Percentiles rank a stretch among this genome's conserved stretches.
phyloP scores from a whole-genome alignment of 1,284 basidiomycete genomes.

The Somion occarium region DNA sequence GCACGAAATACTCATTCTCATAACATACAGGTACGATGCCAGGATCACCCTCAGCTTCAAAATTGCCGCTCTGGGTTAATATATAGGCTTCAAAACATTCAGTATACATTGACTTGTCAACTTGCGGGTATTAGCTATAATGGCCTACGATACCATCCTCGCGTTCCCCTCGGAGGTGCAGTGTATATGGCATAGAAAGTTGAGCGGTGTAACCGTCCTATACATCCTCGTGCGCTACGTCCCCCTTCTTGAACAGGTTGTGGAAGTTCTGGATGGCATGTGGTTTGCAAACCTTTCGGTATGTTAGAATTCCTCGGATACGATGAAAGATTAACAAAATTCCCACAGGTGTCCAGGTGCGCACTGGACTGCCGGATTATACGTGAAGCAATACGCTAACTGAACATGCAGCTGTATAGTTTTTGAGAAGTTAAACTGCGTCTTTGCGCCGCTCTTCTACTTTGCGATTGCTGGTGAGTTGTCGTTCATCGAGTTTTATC shows the following conservation, averaged over 20 bases:
- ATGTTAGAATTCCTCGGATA: too few relatives aligned
- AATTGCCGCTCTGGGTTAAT: too few relatives aligned
- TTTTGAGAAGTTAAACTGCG: neutral
- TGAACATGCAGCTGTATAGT: neutral
- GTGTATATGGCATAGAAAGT: constrained; percentile 4
- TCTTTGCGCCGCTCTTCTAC: neutral
- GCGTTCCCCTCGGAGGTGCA: neutral
- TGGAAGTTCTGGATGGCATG: neutral
- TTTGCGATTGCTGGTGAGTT: neutral
- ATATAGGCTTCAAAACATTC: too few relatives aligned
- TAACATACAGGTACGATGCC: too few relatives aligned
- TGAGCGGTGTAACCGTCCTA: neutral
- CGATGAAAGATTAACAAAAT: too few relatives aligned
- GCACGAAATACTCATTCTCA: too few relatives aligned
- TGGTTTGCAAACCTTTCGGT: too few relatives aligned
- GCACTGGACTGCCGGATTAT: too few relatives aligned
- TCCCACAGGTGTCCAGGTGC: too few relatives aligned
- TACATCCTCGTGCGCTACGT: neutral
- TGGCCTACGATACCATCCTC: neutral
- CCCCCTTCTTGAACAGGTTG: neutral
- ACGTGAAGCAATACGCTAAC: neutral
- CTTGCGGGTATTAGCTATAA: neutral
- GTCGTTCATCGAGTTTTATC: neutral
- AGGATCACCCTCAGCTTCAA: too few relatives aligned
- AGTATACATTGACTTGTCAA: too few relatives aligned